Base-by-base conservation (phyloP, 1,139 yeast genomes). In the Casaregolazyma suthepensis region DNA sequence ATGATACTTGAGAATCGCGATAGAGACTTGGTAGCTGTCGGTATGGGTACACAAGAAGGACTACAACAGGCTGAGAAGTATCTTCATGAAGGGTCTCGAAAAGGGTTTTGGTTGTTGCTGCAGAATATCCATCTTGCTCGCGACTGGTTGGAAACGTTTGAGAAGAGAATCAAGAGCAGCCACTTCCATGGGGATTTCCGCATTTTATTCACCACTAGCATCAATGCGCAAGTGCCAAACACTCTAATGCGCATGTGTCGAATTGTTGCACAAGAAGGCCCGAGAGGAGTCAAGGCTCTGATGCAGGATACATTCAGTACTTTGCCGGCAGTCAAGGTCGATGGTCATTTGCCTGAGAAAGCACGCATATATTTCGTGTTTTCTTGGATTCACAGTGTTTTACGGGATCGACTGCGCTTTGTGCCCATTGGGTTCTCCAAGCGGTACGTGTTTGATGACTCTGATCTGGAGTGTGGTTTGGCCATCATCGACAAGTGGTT, bases 31-130 rank as follows among this genome's bases (percentile, higher is more conserved):
- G 64, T 66, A 0, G 69, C 79, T 1, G 76, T 87, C 37, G 81
- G 96, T 0, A 76, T 90, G 80, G 97, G 97, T 0, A 81, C 96
- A 0, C 68, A 68, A 35, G 96, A 89, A 66, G 85, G 89, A 15
- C 68, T 75, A 5, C 76, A 71, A 9, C 70, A 73, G 46, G 94
- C 91, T 0, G 79, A 77, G 43, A 70, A 71, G 48, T 80, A 81
- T 18, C 68, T 90, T n/a, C 67, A 69, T 1, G 66, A 63, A 10
- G 80, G 81, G 0, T 64, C 76, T 0, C 69, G 66, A 23, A 67
- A 66, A 3, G 88, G 87, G 0, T 62, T 68, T 1, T 89, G 96
- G 96, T 67, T 90, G 0, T 62, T 89, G 40, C 68, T 90, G 46
- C 96, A 90, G 65, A 90, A 90, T 62, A 75, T 87, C 13, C 96